Base-by-base conservation (phyloP, 179 eudicot genomes). In the Silene noctiflora region DNA sequence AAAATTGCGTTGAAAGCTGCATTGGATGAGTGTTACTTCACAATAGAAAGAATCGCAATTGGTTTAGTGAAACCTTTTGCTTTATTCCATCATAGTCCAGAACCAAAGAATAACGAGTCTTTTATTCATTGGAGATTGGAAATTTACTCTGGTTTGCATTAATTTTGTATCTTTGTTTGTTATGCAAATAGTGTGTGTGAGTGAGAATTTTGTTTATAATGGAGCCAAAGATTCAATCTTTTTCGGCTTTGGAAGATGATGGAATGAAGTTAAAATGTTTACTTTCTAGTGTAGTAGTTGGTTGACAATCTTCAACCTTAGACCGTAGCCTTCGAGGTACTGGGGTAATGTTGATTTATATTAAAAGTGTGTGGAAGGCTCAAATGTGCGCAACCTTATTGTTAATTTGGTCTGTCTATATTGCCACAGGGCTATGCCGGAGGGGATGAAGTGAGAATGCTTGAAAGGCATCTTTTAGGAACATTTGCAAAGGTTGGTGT, bases 361-460 rank as follows among this genome's bases (percentile, higher is more conserved):
- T 16, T 13, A 1, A 51, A 53, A 53, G 19, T 24, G 17, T 64
- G 42, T 14, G 39, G 68, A 27, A 64, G 68, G 9, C 31, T 17
- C 16, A 29, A 16, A 5, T 29, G 68, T 64, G 16, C 6, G 44
- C 25, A 44, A 44, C 14, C 51, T 44, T 71, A 33, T 16, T 48
- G 62, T 71, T 19, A 53, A 16, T 53, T 25, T 16, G 44, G 63
- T 53, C 1, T 63, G 39, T 63, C 39, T 46, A 73, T 77, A 77
- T 55, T 64, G 42, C 67, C 68, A 53, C 78, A 92, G 97, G 98
- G 98, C 42, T 94, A 94, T 84, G 94, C 88, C 25, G 93, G 96
- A 69, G 97, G 89, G n/a, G 98, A 94, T 84, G 98, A 94, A 85
- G 96, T 83, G 72, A 92, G 80, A 79, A 94, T 94, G 98, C 97